Percentiles rank a stretch among this genome's conserved stretches.
Evolutionary conservation across 2,329 filamentous ascomycete genomes (phyloP).

Genomic region (Westerdykella aurantiaca): DNA sequence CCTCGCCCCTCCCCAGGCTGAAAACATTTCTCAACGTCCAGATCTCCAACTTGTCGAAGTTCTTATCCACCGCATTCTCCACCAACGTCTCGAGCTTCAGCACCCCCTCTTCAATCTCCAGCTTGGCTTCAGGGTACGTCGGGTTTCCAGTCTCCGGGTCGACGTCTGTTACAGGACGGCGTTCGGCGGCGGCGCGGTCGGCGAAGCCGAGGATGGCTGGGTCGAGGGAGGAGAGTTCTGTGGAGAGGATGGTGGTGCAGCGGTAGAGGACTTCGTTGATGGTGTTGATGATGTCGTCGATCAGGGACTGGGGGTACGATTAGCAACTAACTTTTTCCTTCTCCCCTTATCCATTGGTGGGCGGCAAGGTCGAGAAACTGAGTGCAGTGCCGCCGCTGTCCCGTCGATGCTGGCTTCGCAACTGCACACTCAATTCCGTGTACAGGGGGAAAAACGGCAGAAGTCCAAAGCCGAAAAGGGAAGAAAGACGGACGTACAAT

Average conservation of each 20-base stretch:
- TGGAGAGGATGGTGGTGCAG: constrained; percentile 81
- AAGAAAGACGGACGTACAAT: constrained; percentile 54
- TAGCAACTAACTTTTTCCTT: neutral
- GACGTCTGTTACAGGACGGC: constrained; percentile 39
- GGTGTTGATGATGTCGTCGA: constrained; percentile 97
- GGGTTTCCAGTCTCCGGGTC: constrained; percentile 34
- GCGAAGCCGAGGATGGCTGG: constrained; percentile 77
- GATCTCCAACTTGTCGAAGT: constrained; percentile 56
- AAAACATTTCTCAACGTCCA: constrained; percentile 76
- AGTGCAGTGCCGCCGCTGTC: neutral
- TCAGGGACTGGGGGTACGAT: constrained; percentile 60
- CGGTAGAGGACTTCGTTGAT: constrained; percentile 91
- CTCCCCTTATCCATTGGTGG: neutral
- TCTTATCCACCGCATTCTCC: constrained; percentile 46
- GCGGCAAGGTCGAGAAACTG: neutral
- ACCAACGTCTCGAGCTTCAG: constrained; percentile 47
- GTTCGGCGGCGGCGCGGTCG: constrained; percentile 43
- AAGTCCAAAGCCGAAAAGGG: constrained; percentile 1
- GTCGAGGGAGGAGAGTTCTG: constrained; percentile 67
- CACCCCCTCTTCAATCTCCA: constrained; percentile 78
- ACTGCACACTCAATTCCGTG: too few relatives aligned
- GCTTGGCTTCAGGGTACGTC: constrained; percentile 47
- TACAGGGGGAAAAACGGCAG: too few relatives aligned
- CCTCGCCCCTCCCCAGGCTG: constrained; percentile 52
- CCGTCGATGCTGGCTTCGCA: too few relatives aligned